Base-by-base conservation (phyloP, 164 flowering plant genomes). In the Dillenia suffruticosa region DNA sequence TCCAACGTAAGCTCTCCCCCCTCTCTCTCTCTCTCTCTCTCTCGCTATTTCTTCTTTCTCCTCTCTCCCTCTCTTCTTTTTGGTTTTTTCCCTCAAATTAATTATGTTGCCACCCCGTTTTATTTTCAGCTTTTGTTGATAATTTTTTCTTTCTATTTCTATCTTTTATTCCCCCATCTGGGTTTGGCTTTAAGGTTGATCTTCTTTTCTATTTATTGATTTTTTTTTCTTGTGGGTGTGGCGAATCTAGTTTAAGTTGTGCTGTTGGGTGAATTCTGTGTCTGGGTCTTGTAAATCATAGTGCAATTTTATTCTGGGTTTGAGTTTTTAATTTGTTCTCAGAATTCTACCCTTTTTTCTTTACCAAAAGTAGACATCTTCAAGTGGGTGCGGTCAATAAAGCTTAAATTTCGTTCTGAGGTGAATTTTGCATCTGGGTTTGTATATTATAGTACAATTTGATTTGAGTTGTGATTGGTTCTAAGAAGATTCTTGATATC, bases 1-100 rank as follows among this genome's bases (percentile, higher is more conserved):
- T 70, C 61, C 51, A 32, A 51, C 53, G 64, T 64, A 67, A 68
- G 62, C 61, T 51, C 0, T 40, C 26, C 10, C n/a, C 19, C 46
- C n/a, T 32, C 51, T 51, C 65, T 52, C 12, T 50, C 47, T 57
- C 10, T 22, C 5, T 59, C 55, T 54, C 52, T 32, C 5, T 32
- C 24, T 7, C 43, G n/a, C 56, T n/a, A 51, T 45, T 46, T 22
- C 54, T 44, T 58, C 49, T 57, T 44, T 68, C 40, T 15, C 52
- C 26, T 47, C 24, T 54, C 10, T 8, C 15, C 10, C 17, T 22
- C 32, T 54, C n/a, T 17, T 17, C 16, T 32, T 40, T 16, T 63
- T 26, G 46, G 47, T 46, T 43, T 45, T 53, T 6, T 70, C 17
- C 16, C 15, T 12, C 12, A 12, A 16, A 64, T 22, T 8, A 40